Conservation (phyloP, 2,329 filamentous ascomycete genomes). For the Scedosporium boydii region DNA sequence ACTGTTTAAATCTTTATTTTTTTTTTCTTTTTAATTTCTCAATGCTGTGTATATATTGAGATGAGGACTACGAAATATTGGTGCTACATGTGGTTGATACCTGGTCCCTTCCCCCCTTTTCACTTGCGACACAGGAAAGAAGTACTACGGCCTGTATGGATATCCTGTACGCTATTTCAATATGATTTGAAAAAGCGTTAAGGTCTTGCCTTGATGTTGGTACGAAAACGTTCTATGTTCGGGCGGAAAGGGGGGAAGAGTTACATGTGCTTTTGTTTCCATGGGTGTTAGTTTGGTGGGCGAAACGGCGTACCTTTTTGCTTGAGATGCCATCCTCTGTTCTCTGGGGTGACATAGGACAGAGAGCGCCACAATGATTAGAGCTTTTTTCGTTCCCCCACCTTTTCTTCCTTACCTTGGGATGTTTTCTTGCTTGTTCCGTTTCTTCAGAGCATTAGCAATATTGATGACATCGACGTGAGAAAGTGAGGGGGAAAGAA, state of each 20-base stretch:
- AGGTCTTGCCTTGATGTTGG: not conserved
- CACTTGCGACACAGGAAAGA: no score
- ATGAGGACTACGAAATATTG: not conserved
- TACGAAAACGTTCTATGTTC: not conserved
- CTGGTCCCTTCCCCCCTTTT: no score
- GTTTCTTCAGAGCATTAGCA: constrained; percentile 5
- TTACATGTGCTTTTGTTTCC: not conserved
- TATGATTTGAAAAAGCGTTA: not conserved
- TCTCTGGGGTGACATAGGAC: not conserved
- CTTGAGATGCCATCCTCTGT: not conserved
- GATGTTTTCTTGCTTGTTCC: not conserved
- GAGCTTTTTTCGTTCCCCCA: not conserved
- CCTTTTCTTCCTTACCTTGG: not conserved
- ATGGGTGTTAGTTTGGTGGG: not conserved
- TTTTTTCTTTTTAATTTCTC: not conserved
- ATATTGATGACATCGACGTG: not conserved
- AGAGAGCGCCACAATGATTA: not conserved
- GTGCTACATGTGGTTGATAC: not conserved
- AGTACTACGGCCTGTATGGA: no score
- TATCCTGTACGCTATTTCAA: no score
- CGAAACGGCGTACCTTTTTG: not conserved
- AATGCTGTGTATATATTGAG: not conserved
- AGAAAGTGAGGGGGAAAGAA: not conserved
- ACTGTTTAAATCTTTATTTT: not conserved
- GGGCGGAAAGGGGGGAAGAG: not conserved